These are phyloP conservation scores for Mycena filopes DNA, from an alignment of 768 basidiomycete genomes.

Conservation along the genomic window DNA sequence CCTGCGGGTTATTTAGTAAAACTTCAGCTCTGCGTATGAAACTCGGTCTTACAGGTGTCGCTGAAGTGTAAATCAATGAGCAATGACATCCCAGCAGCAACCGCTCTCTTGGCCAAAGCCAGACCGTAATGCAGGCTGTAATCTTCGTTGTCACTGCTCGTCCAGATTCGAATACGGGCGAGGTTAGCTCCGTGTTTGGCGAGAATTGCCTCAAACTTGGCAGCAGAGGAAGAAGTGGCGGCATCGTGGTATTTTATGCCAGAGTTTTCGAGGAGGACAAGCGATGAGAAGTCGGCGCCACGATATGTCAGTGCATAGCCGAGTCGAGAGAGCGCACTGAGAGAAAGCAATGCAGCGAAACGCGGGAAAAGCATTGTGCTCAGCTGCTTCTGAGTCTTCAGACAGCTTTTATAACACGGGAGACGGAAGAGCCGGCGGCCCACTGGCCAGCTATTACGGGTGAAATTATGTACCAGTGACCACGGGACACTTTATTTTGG, in stretches of 20 bases:
- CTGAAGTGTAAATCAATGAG: conserved; percentile 71
- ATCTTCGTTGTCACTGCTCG: conserved; percentile 59
- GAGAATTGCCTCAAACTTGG: conserved; percentile 56
- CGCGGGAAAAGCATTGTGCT: no score
- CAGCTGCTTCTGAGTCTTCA: no score
- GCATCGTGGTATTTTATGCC: conserved; percentile 16
- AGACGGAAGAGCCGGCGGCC: no score
- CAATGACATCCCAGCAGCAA: conserved; percentile 65
- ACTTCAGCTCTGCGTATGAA: no score
- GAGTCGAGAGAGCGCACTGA: no score
- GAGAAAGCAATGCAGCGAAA: no score
- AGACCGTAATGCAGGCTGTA: conserved; percentile 66
- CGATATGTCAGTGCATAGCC: conserved; percentile 9
- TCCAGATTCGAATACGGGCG: conserved; percentile 72
- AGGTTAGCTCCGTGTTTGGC: conserved; percentile 64
- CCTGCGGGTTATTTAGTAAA: conserved; percentile 45
- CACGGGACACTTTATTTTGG: no score
- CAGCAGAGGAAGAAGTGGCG: conserved; percentile 9
- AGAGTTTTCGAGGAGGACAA: conserved; percentile 8
- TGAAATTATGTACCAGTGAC: no score
- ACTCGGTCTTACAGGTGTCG: conserved; percentile 61
- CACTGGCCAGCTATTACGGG: no score
- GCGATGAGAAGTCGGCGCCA: conserved; percentile 21
- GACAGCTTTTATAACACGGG: no score
- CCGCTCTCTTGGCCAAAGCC: conserved; percentile 63